Evolutionary conservation across 208 protist genomes (phyloP).

Genomic region (Spongospora subterranea): DNA sequence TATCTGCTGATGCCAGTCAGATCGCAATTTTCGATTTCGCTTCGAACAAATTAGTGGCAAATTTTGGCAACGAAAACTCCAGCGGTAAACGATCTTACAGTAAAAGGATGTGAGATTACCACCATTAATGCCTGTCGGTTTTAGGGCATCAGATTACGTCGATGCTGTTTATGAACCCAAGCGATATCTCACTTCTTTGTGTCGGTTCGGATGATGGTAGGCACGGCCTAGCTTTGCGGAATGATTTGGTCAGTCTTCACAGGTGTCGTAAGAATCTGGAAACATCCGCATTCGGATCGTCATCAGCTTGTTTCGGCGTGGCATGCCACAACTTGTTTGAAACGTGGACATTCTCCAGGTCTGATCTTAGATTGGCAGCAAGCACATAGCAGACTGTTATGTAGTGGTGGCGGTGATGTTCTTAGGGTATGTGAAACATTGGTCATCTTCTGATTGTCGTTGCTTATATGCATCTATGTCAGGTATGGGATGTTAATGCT

Average conservation of each 20-base stretch:
- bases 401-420: neutral
- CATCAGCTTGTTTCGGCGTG: neutral
- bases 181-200: neutral
- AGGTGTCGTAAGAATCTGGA: neutral
- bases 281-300: neutral
- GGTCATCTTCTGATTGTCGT: neutral
- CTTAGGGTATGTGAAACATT: neutral
- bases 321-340: neutral
- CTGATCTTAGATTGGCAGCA: constrained; percentile 21
- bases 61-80: neutral
- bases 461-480: neutral
- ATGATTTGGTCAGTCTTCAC: too few species aligned
- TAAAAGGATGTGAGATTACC: too few species aligned
- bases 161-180: neutral
- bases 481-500: constrained; percentile 7
- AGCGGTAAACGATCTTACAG: too few species aligned
- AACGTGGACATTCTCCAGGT: neutral
- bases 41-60: neutral
- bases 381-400: neutral
- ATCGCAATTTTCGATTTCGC: neutral
- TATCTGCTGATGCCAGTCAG: neutral
- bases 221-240: neutral
- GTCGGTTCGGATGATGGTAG: neutral
- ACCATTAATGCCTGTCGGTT: neutral
- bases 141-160: neutral